These are phyloP conservation scores for Papiliotrema nemorosa DNA, from an alignment of 1,284 basidiomycete species.

Conservation along the genomic window DNA sequence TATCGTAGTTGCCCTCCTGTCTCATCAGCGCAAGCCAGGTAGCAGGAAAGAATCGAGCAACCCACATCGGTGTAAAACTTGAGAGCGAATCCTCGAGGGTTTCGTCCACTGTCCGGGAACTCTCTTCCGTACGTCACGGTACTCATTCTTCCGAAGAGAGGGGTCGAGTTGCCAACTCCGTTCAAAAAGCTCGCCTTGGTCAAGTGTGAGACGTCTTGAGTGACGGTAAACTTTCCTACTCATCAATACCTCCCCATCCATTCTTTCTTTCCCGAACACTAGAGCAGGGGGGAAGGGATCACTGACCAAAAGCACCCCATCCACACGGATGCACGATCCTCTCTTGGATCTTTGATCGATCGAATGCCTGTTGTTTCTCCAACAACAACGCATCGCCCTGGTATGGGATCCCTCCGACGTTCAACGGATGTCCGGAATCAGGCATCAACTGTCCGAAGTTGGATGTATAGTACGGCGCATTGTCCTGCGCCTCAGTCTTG, in stretches of 20 bases:
- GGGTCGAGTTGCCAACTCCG: slow-evolving; percentile 32
- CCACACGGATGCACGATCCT: slow-evolving; percentile 44
- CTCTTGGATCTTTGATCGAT: slow-evolving; percentile 36
- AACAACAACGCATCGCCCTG: slow-evolving; percentile 39
- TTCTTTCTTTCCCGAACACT: no score
- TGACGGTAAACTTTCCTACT: slow-evolving; percentile 24
- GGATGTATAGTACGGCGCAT: slow-evolving; percentile 35
- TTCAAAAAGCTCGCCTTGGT: slow-evolving; percentile 37
- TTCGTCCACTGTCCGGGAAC: slow-evolving; percentile 33
- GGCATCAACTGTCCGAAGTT: slow-evolving; percentile 44
- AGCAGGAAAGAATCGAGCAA: not conserved
- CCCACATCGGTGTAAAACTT: slow-evolving; percentile 40
- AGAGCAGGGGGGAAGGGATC: no score
- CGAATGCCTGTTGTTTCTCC: slow-evolving; percentile 45
- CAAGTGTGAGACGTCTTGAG: slow-evolving; percentile 33
- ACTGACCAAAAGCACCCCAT: slow-evolving; percentile 38
- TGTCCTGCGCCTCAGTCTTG: slow-evolving; percentile 30
- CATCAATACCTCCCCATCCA: no score
- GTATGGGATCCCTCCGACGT: slow-evolving; percentile 41
- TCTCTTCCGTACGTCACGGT: slow-evolving; percentile 43
- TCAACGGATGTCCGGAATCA: slow-evolving; percentile 35
- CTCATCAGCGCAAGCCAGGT: not conserved
- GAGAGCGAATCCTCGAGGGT: slow-evolving; percentile 34
- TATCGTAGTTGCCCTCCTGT: slow-evolving; percentile 13
- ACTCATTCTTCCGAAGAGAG: slow-evolving; percentile 28